A percentile compares a stretch with the other conserved stretches of the same genome.
These are phyloP conservation scores for Simmondsia chinensis DNA, from an alignment of 148 eudicot species.

Conservation along the genomic window DNA sequence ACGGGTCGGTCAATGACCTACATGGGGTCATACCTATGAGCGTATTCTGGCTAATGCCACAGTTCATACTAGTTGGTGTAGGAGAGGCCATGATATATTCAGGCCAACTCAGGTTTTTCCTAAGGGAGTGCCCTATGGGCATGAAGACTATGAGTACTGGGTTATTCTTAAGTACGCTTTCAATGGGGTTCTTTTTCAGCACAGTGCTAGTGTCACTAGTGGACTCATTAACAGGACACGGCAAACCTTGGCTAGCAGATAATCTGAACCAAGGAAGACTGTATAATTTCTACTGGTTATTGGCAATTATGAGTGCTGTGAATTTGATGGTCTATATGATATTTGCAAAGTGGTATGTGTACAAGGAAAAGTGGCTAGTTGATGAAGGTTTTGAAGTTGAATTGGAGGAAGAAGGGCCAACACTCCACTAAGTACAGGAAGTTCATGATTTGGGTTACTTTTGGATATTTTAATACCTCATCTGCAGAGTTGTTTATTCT, in stretches of 20 bases:
- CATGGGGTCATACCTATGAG: constrained; percentile 24
- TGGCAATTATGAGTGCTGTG: constrained; percentile 22
- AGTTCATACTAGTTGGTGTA: constrained; percentile 42
- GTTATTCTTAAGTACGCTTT: constrained; percentile 45
- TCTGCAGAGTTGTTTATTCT: no score
- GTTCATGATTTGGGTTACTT: no score
- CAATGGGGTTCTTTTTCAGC: constrained; percentile 56
- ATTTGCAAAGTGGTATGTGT: constrained; percentile 39
- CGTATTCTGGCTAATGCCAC: constrained; percentile 47
- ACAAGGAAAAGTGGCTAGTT: constrained; percentile 26
- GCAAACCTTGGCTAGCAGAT: constrained; percentile 48
- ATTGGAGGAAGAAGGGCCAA: constrained; percentile 24
- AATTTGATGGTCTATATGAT: constrained; percentile 31
- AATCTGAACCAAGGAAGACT: constrained; percentile 42
- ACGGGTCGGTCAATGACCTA: constrained; percentile 8
- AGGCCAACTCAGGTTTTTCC: constrained; percentile 57
- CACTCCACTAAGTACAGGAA: no score
- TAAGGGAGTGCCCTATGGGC: constrained; percentile 52
- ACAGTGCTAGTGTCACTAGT: constrained; percentile 36
- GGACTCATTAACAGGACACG: constrained; percentile 24
- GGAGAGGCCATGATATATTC: constrained; percentile 67
- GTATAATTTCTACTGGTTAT: constrained; percentile 37
- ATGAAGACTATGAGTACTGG: constrained; percentile 75
- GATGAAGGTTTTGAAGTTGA: constrained; percentile 24
- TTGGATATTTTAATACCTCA: no score